Evolutionary conservation across 257 asterid species (phyloP), one percentile per base, ranked within the genome.

Genomic region (Jasminum sambac): DNA sequence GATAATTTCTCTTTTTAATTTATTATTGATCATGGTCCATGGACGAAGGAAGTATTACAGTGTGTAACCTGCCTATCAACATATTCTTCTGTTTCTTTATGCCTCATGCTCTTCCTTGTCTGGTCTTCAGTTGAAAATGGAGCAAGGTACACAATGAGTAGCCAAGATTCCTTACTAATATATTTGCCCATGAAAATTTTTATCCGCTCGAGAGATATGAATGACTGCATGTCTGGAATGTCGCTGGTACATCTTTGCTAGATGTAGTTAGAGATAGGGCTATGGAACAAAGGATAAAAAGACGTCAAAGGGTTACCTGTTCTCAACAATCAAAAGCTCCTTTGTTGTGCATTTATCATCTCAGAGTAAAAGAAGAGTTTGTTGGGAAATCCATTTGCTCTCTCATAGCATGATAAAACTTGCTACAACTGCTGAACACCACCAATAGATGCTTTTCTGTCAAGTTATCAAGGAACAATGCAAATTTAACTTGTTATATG

Each of bases 91-190:
- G 11, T 48, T 48, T 48, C 36, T 30, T n/a, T 48, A 48, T 48
- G 58, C 58, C 24, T 48, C 58, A n/a, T n/a, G 58, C 58, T 48
- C 58, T 48, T 46, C 57, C 57, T 46, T 10, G 11, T 42, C 48
- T 16, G 11, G 48, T 42, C 48, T 42, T 42, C 13, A 14, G 19
- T 48, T 16, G 58, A 16, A 48, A 48, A 10, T 4, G 11, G 58
- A 16, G 57, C 57, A 46, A 46, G 4, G 23, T n/a, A 48, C 58
- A 17, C 2, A 19, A n/a, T 10, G n/a, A 6, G 58, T 16, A 48
- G 58, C 58, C 17, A 17, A 48, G 7, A 48, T 48, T 48, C 58
- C 17, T 11, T 43, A n/a, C 24, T n/a, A 16, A 16, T 48, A n/a
- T 48, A 48, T 6, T 48, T 48, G 11, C 58, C 58, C 2, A 23